Base-by-base conservation (phyloP, 2,329 filamentous ascomycete species). In the Orbilia brochopaga region DNA sequence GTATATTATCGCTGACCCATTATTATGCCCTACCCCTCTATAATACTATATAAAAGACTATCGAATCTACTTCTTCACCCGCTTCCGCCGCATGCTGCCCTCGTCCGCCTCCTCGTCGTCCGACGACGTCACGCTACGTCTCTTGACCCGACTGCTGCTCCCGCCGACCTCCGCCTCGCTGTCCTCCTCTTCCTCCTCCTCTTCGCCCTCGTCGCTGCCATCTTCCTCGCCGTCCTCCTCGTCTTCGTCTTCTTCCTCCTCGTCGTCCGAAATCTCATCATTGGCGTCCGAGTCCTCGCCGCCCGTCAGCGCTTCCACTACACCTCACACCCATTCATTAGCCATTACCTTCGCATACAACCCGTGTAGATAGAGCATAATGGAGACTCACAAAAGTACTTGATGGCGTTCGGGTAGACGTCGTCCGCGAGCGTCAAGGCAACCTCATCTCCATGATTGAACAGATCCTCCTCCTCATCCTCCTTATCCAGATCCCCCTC, bases 321-420 rank as follows among this genome's bases (percentile, higher is more conserved):
- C 40, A n/a, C 13, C 37, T 42, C 55, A 15, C 23, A 44, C 21
- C 19, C 10, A 19, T 35, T 35, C 42, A n/a, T n/a, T n/a, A n/a
- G n/a, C n/a, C n/a, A n/a, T n/a, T n/a, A n/a, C n/a, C n/a, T n/a
- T n/a, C n/a, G n/a, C n/a, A n/a, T n/a, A n/a, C n/a, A n/a, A n/a
- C n/a, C n/a, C n/a, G n/a, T n/a, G n/a, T n/a, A 21, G 19, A 4
- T 10, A 21, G 19, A 6, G 17, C 4, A 21, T 21, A 21, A 27
- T 52, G 30, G 54, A 48, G 51, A 85, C 90, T 81, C 83, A 94
- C 91, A 90, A 82, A 94, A 97, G 82, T 94, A 95, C 80, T 90
- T 91, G 79, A 96, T 88, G 66, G 92, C 93, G 74, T 87, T 87
- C 53, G 91, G 90, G 88, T 89, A 97, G 58, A 97, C 82, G 76